phyloP scores from a whole-genome alignment of 2,329 filamentous ascomycete genomes.

The Tolypocladium sp. region DNA sequence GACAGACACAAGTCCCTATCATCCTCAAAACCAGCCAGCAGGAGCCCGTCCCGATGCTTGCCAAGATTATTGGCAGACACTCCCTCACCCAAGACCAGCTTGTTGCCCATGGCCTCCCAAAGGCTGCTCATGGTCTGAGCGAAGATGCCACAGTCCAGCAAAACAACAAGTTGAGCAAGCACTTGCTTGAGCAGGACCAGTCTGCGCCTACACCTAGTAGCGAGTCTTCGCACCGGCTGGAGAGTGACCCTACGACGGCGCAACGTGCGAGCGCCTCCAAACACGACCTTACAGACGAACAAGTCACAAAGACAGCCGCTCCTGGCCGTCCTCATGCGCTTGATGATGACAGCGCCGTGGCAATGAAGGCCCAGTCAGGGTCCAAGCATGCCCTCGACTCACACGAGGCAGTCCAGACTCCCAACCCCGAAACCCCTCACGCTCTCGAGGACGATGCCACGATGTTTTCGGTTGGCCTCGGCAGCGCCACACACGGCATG shows the following conservation, averaged over 20 bases:
- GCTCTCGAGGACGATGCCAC: slow-evolving; percentile 3
- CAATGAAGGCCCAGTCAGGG: background rate
- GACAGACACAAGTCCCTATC: background rate
- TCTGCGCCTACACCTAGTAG: background rate
- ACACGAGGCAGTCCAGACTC: background rate
- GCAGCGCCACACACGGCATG: background rate
- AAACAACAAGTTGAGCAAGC: background rate
- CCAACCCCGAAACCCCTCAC: background rate
- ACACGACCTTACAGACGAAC: slow-evolving; percentile 3
- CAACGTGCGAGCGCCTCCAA: background rate
- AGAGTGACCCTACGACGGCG: slow-evolving; percentile 2
- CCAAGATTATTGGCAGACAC: slow-evolving; percentile 2
- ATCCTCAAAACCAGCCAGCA: background rate
- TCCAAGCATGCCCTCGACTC: slow-evolving; percentile 3
- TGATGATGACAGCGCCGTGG: slow-evolving; percentile 1
- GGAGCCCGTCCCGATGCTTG: background rate
- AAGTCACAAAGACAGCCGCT: background rate
- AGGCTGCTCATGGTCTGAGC: slow-evolving; percentile 4
- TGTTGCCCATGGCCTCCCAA: background rate
- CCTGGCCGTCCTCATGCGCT: slow-evolving; percentile 1
- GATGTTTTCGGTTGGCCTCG: background rate
- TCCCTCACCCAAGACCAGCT: slow-evolving; percentile 5
- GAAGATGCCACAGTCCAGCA: slow-evolving; percentile 1
- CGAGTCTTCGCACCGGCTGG: slow-evolving; percentile 3
- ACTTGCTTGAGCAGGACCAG: slow-evolving; percentile 6